These are phyloP conservation scores for Ogataea methanolica DNA, from an alignment of 805 yeast species.

Conservation along the genomic window DNA sequence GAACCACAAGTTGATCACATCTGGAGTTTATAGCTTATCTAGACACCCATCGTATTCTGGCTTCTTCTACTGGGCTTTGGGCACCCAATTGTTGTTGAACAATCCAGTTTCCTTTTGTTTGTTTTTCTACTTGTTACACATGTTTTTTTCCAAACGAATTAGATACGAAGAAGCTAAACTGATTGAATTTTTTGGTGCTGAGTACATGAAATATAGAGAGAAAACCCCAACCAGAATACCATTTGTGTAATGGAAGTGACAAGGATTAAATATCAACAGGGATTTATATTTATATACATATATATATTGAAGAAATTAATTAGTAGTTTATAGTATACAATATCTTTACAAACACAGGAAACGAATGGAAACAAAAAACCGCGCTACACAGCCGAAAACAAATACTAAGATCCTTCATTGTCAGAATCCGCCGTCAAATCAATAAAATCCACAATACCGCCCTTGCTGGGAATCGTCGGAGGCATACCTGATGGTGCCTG, in stretches of 20 bases:
- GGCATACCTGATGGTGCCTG: no score
- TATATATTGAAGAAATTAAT: no score
- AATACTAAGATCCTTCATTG: no score
- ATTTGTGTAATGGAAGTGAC: slow-evolving; percentile 32
- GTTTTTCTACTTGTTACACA: slow-evolving; percentile 56
- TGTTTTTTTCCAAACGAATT: slow-evolving; percentile 68
- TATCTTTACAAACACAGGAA: no score
- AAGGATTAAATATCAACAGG: slow-evolving; percentile 15
- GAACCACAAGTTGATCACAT: slow-evolving; percentile 65
- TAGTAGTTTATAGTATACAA: no score
- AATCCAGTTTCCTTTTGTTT: slow-evolving; percentile 57
- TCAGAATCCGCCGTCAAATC: slow-evolving; percentile 19
- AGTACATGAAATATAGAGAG: slow-evolving; percentile 50
- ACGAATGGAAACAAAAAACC: no score
- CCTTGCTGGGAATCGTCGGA: neutral
- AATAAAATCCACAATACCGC: slow-evolving; percentile 15
- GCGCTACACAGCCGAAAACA: no score
- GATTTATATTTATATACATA: neutral
- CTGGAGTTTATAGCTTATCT: slow-evolving; percentile 60
- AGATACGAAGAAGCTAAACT: slow-evolving; percentile 64
- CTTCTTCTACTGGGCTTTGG: slow-evolving; percentile 90
- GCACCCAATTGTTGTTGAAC: slow-evolving; percentile 66
- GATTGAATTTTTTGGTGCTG: slow-evolving; percentile 63
- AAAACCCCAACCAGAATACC: slow-evolving; percentile 62
- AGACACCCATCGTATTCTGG: slow-evolving; percentile 94